These are phyloP conservation scores for Mimosa bimucronata DNA, from an alignment of 306 rosid genomes.

Conservation along the genomic window DNA sequence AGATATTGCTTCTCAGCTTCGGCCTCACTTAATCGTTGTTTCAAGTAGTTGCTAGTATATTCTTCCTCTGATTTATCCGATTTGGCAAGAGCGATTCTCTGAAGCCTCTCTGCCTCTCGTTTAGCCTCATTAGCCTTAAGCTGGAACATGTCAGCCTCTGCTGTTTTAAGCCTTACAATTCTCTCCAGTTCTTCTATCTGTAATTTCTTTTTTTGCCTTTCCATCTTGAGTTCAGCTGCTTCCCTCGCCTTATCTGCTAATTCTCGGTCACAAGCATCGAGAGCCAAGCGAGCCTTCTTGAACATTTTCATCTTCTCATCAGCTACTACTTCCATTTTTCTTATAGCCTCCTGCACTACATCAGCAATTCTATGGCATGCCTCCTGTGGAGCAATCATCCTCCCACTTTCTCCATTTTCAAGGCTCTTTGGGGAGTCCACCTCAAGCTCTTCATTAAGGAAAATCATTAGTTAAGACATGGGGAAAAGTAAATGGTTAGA, in stretches of 20 bases:
- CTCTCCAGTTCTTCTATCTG: slow-evolving; percentile 94
- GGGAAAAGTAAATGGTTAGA: background rate
- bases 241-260: slow-evolving; percentile 88
- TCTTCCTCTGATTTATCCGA: slow-evolving; percentile 97
- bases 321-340: slow-evolving; percentile 98
- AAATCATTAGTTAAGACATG: slow-evolving; percentile 29
- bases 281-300: slow-evolving; percentile 89
- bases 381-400: slow-evolving; percentile 90
- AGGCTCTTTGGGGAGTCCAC: slow-evolving; percentile 69
- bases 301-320: slow-evolving; percentile 96
- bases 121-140: slow-evolving; percentile 93
- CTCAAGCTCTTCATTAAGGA: slow-evolving; percentile 80
- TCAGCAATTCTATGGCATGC: slow-evolving; percentile 94
- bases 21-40: slow-evolving; percentile 87
- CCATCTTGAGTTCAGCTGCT: slow-evolving; percentile 78
- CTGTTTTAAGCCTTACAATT: slow-evolving; percentile 91
- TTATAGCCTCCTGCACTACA: slow-evolving; percentile 93
- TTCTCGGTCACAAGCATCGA: slow-evolving; percentile 85
- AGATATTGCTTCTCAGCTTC: slow-evolving; percentile 98
- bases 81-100: slow-evolving; percentile 89
- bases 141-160: slow-evolving; percentile 98
- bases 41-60: slow-evolving; percentile 84
- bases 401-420: slow-evolving; percentile 88
- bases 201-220: slow-evolving; percentile 80
- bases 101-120: slow-evolving; percentile 93